A percentile compares a stretch with the other conserved stretches of the same genome.
phyloP scores from a whole-genome alignment of 1,284 basidiomycete genomes.

The Leucoagaricus sp. region DNA sequence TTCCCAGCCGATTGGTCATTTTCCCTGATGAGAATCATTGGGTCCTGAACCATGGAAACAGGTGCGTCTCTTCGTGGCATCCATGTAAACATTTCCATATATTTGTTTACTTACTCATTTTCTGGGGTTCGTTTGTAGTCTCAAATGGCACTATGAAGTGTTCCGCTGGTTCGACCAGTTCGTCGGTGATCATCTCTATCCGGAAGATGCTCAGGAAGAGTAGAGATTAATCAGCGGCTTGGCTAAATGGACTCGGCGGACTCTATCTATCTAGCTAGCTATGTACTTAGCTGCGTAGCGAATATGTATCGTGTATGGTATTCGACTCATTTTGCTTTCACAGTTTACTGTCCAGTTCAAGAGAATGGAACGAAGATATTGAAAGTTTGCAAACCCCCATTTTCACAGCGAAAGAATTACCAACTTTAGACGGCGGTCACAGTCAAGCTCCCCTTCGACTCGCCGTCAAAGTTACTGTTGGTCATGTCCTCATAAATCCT shows the following conservation, averaged over 20 bases:
- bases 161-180: slow-evolving; percentile 85
- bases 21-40: slow-evolving; percentile 96
- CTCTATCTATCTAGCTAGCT: too few relatives aligned
- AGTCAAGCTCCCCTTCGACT: slow-evolving; percentile 11
- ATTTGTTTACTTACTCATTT: not conserved
- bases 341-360: too few relatives aligned
- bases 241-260: too few relatives aligned
- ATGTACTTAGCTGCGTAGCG: too few relatives aligned
- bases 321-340: too few relatives aligned
- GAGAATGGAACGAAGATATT: too few relatives aligned
- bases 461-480: slow-evolving; percentile 6
- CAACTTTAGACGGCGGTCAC: not conserved
- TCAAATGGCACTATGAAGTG: slow-evolving; percentile 89
- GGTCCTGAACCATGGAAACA: slow-evolving; percentile 79
- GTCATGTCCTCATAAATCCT: slow-evolving; percentile 12
- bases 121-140: slow-evolving; percentile 34
- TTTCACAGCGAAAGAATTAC: too few relatives aligned
- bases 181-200: slow-evolving; percentile 43
- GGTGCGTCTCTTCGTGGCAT: slow-evolving; percentile 34
- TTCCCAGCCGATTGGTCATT: slow-evolving; percentile 83
- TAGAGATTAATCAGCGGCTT: too few relatives aligned
- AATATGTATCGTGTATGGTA: too few relatives aligned
- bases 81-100: not conserved
- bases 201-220: not conserved
- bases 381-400: too few relatives aligned